Evolutionary conservation across 345 rosid genomes (phyloP).

Genomic region (Cochlearia excelsa): DNA sequence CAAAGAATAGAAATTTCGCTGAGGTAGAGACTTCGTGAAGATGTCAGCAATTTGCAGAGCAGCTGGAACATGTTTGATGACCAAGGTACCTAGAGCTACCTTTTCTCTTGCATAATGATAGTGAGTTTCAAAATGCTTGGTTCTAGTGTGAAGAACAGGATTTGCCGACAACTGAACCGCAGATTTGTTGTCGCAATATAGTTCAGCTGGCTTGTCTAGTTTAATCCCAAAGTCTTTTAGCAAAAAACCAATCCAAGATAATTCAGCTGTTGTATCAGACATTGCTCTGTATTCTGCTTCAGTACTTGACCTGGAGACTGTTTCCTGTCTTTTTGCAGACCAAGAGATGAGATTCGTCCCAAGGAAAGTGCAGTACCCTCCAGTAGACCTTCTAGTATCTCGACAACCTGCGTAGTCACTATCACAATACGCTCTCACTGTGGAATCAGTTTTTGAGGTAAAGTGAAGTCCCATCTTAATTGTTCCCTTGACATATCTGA

Average conservation of each 20-base stretch:
- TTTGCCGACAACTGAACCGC: neutral
- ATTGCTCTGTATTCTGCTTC: neutral
- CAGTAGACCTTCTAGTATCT: neutral
- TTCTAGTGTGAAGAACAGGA: neutral
- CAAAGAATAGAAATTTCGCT: neutral
- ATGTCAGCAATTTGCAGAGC: neutral
- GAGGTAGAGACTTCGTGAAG: neutral
- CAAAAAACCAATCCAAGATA: neutral
- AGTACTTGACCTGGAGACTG: neutral
- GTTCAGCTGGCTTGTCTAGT: neutral
- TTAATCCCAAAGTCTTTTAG: neutral
- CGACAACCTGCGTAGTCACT: neutral
- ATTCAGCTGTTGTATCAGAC: neutral
- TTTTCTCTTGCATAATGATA: neutral
- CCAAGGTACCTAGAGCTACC: neutral
- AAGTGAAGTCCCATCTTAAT: neutral
- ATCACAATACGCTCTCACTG: neutral
- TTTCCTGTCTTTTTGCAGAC: neutral
- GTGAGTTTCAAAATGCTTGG: neutral
- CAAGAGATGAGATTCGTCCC: neutral
- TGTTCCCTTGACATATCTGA: neutral
- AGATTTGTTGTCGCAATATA: neutral
- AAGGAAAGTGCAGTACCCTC: neutral
- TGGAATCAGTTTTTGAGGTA: neutral
- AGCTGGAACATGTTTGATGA: neutral